These are phyloP conservation scores for Trichophyton rubrum DNA, from an alignment of 2,329 filamentous ascomycete genomes.

Conservation along the genomic window DNA sequence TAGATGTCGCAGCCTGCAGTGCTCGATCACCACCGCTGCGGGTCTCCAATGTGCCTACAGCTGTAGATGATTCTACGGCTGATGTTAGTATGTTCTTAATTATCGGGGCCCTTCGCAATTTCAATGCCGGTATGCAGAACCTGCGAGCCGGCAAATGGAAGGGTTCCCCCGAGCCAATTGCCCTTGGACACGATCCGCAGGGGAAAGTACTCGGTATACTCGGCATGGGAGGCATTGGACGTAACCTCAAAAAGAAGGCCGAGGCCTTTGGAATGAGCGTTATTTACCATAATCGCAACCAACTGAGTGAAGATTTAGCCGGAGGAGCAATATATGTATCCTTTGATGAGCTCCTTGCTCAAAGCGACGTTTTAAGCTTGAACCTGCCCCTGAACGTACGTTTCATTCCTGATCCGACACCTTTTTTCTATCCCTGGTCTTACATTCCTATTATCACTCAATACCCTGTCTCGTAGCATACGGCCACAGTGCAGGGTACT, in stretches of 20 bases:
- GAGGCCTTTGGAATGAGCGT: conserved; percentile 63
- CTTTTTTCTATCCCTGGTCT: neutral
- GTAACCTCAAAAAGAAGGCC: conserved; percentile 62
- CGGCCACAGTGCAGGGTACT: neutral
- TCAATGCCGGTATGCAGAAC: conserved; percentile 52
- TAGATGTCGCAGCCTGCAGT: conserved; percentile 62
- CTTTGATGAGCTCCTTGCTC: conserved; percentile 58
- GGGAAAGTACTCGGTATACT: conserved; percentile 69
- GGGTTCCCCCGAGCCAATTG: conserved; percentile 39
- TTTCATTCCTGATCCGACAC: conserved; percentile 12
- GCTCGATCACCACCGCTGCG: conserved; percentile 45
- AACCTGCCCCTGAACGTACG: conserved; percentile 71
- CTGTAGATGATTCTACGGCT: conserved; percentile 71
- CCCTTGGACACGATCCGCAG: conserved; percentile 62
- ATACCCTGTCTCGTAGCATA: neutral
- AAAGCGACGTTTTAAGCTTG: conserved; percentile 65
- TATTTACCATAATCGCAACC: conserved; percentile 60
- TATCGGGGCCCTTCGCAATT: conserved; percentile 63
- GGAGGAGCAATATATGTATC: conserved; percentile 38
- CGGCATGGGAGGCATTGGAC: conserved; percentile 76
- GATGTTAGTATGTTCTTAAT: conserved; percentile 72
- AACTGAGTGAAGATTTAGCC: conserved; percentile 42
- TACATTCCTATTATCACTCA: neutral
- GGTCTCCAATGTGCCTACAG: conserved; percentile 71
- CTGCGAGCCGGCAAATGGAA: conserved; percentile 58